Evolutionary conservation across 1,139 yeast species (phyloP).

Genomic region (Protomyces lactucae-debilis): DNA sequence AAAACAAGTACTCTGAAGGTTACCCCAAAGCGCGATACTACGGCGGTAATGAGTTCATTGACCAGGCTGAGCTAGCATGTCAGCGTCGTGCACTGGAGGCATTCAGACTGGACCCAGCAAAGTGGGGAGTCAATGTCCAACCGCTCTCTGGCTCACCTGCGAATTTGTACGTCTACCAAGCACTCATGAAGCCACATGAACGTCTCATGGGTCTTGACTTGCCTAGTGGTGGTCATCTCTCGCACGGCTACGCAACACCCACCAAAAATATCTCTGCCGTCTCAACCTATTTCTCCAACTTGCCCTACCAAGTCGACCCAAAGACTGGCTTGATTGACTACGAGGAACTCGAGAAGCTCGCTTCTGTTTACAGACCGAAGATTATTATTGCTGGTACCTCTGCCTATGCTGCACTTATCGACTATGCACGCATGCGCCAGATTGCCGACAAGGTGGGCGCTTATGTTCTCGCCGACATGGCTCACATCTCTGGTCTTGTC

Average conservation of each 20-base stretch:
- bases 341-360: conserved; percentile 87
- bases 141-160: conserved; percentile 95
- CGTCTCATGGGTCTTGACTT: conserved; percentile 39
- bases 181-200: conserved; percentile 29
- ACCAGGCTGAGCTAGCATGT: conserved; percentile 84
- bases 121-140: conserved; percentile 98
- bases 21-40: conserved; percentile 89
- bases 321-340: conserved; percentile 91
- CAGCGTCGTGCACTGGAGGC: conserved; percentile 91
- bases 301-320: conserved; percentile 94
- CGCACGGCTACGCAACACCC: conserved; percentile 97
- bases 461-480: conserved; percentile 94
- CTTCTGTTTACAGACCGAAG: conserved; percentile 87
- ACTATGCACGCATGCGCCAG: conserved; percentile 91
- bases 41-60: conserved; percentile 94
- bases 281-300: conserved; percentile 93
- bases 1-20: conserved; percentile 84
- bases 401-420: conserved; percentile 92
- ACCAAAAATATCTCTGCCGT: conserved; percentile 92
- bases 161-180: conserved; percentile 91
- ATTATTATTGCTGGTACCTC: conserved; percentile 95
- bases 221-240: conserved; percentile 89
- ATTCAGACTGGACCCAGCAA: conserved; percentile 67
- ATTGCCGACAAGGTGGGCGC: conserved; percentile 97
- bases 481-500: conserved; percentile 80